phyloP scores from a whole-genome alignment of 108 stramenopile species.

The Cyclostephanos tholiformis region DNA sequence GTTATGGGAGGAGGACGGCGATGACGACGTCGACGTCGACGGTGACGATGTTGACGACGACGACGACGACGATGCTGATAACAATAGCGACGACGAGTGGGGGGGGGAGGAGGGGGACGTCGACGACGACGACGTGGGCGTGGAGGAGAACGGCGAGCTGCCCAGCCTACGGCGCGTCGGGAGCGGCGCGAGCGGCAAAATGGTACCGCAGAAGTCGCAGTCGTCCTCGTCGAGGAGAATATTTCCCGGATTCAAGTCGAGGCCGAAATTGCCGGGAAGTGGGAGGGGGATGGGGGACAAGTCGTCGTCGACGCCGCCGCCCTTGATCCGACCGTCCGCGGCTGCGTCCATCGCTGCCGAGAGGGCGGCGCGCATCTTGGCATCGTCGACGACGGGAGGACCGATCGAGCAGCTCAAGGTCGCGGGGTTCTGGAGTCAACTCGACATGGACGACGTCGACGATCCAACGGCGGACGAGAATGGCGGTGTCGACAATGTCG shows the following conservation, averaged over 20 bases:
- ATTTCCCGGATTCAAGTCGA: not conserved
- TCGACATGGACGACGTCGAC: constrained; percentile 26
- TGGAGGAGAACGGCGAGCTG: constrained; percentile 47
- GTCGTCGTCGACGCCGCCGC: not conserved
- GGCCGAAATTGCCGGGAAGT: not conserved
- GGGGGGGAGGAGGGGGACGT: constrained; percentile 17
- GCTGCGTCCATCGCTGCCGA: constrained; percentile 6
- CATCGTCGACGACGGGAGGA: not conserved
- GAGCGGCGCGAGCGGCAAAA: not conserved
- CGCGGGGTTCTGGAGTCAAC: constrained; percentile 49
- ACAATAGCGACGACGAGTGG: not conserved
- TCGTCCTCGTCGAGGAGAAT: not conserved
- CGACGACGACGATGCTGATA: not conserved
- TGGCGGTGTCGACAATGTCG: too few species aligned
- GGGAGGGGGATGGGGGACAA: not conserved
- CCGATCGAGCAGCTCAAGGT: constrained; percentile 29
- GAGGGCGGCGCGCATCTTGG: not conserved
- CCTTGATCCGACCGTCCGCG: not conserved
- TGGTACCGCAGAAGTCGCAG: too few species aligned
- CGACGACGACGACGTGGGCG: constrained; percentile 37
- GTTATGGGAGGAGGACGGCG: constrained; percentile 8
- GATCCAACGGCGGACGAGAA: not conserved
- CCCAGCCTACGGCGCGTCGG: constrained; percentile 28
- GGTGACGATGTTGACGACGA: too few species aligned
- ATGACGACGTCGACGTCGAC: not conserved